Evolutionary conservation across 208 protist species (phyloP), one percentile per base, ranked within the genome.

Genomic region (Blastocrithidia nonstop): DNA sequence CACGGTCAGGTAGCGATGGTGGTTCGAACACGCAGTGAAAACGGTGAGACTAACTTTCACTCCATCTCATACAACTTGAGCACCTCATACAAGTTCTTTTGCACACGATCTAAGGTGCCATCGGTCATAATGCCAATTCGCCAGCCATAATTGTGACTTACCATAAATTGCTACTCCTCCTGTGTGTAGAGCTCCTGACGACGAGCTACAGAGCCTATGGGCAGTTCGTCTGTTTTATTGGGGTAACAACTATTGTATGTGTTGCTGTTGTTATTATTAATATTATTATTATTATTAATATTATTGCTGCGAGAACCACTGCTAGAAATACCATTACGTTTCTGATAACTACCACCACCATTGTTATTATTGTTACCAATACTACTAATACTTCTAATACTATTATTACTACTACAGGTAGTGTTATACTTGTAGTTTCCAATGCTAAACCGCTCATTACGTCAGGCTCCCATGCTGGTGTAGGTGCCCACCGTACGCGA

Each of bases 71-170:
- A 71, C 20, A 38, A 45, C 32, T 46, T 66, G 24, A 93, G 58
- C 0, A 72, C 71, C 17, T 39, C 21, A 50, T 93, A 93, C n/a
- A 90, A 57, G 8, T 53, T 47, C 33, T 37, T 38, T 20, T 88
- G 46, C 23, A 63, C 62, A 13, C 25, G 49, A 38, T 71, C 65
- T 0, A 68, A 64, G 4, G 66, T 69, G 36, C 61, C 58, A 55
- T 90, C 80, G 26, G 77, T 84, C 85, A 93, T 93, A 28, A 93
- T 45, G 6, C 85, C 85, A n/a, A 93, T 51, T 16, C 85, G 76
- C 85, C 85, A 93, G 23, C 85, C 85, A 19, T 54, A 61, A 55
- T 88, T 88, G 55, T 88, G 64, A 38, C 64, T 54, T 17, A 85
- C 65, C 32, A 88, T 66, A 52, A 88, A 88, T 43, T 80, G 55